A percentile compares a stretch with the other conserved stretches of the same genome.
These are phyloP conservation scores for Anethum foeniculum DNA, from an alignment of 140 eudicot genomes.

Conservation along the genomic window DNA sequence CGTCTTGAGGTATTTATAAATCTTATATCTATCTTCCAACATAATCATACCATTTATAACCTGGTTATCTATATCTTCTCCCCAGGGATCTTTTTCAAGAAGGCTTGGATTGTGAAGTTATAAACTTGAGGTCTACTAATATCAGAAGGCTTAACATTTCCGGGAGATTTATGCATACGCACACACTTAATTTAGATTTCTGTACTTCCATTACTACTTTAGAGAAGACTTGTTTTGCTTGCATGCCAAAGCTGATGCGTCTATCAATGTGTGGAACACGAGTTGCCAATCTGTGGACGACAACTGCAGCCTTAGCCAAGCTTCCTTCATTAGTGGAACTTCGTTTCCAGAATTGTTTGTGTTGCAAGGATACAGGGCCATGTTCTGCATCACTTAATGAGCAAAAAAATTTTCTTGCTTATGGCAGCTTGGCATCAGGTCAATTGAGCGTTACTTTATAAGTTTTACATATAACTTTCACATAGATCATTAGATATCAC, in stretches of 20 bases:
- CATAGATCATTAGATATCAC: neutral
- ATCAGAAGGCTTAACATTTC: conserved; percentile 44
- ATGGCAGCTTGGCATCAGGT: neutral
- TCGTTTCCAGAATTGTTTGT: conserved; percentile 57
- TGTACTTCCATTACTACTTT: conserved; percentile 42
- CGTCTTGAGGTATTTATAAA: conserved; percentile 38
- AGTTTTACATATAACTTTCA: neutral
- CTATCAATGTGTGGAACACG: conserved; percentile 61
- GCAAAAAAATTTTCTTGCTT: conserved; percentile 2
- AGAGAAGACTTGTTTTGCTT: conserved; percentile 49
- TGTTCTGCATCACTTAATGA: conserved; percentile 18
- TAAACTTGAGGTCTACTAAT: conserved; percentile 40
- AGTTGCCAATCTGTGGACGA: conserved; percentile 56
- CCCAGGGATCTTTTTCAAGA: conserved; percentile 44
- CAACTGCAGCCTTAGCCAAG: conserved; percentile 48
- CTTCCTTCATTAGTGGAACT: conserved; percentile 51
- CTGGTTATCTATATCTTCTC: conserved; percentile 4
- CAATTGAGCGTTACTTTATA: neutral
- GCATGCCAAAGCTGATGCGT: conserved; percentile 54
- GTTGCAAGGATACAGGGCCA: conserved; percentile 54
- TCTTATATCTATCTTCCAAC: conserved; percentile 6
- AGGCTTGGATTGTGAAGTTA: conserved; percentile 42
- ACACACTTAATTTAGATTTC: conserved; percentile 59
- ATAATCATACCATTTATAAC: neutral
- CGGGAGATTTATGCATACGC: conserved; percentile 44